Conservation (phyloP, 2,329 filamentous ascomycete genomes). For the Cordyceps tenuipes region DNA sequence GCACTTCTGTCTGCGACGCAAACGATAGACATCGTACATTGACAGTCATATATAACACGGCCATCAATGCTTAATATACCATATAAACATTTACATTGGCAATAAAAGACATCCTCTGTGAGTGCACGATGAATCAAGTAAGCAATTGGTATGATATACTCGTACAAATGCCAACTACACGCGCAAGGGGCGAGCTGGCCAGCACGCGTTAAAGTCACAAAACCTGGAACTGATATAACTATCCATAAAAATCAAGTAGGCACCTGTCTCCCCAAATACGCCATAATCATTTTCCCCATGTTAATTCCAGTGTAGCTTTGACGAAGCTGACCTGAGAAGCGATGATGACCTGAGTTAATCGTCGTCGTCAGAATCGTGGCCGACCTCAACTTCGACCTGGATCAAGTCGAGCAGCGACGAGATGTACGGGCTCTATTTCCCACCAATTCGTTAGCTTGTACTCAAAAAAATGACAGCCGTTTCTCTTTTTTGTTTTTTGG, state of each 20-base stretch:
- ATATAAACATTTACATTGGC: neutral
- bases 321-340: neutral
- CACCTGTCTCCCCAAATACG: slow-evolving; percentile 2
- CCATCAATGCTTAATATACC: slow-evolving; percentile 6
- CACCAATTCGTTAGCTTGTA: slow-evolving; percentile 6
- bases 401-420: slow-evolving; percentile 33
- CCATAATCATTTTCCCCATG: neutral
- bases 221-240: neutral
- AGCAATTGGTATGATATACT: slow-evolving; percentile 10
- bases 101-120: neutral
- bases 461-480: neutral
- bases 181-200: too few species aligned
- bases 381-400: slow-evolving; percentile 21
- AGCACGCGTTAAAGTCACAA: neutral
- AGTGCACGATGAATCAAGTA: neutral
- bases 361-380: slow-evolving; percentile 14
- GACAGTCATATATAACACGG: slow-evolving; percentile 3
- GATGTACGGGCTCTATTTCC: slow-evolving; percentile 30
- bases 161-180: neutral
- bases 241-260: neutral
- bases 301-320: neutral
- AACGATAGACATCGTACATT: slow-evolving; percentile 7
- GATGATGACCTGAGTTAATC: neutral
- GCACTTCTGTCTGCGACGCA: neutral
- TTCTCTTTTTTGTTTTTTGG: too few species aligned